Evolutionary conservation across 1,284 basidiomycete genomes (phyloP), one percentile per base, ranked within the genome.

Genomic region (Entoloma clypeatum): DNA sequence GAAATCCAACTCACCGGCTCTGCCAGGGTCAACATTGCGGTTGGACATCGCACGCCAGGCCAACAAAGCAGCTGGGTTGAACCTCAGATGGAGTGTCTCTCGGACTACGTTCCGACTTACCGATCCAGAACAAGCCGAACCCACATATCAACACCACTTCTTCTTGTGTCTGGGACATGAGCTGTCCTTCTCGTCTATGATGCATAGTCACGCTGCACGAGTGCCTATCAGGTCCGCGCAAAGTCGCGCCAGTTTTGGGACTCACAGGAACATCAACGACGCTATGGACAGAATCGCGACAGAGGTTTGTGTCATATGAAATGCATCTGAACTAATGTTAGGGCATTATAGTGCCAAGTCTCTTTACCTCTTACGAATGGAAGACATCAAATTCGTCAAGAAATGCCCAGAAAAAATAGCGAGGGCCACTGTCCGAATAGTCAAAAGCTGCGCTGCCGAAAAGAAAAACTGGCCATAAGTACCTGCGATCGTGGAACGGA

Each of bases 61-160:
- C 44, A 77, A 47, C 36, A 73, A 60, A 26, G 63, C 43, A 23
- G 68, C 74, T 76, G 31, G 33, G 38, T 27, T 13, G 38, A 41
- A 38, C 28, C 25, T 41, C 11, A 37, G 17, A n/a, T 42, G 35
- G 19, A 16, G 13, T 27, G 24, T 21, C 14, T n/a, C 11, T 19
- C 26, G 23, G 16, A 7, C 19, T 31, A 23, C 17, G 35, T 11
- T 21, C 18, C 10, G 41, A 64, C 76, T 56, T 56, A 86, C 84
- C 82, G 41, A 87, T 67, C 80, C 81, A 86, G 56, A 84, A 75
- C 44, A 86, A 61, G 7, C 78, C 84, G 39, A 86, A 72, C 4
- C 79, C 79, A 4, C 65, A 76, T 48, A 88, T 80, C 58, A 89
- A 58, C 16, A 82, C 64, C 59, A 77, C 69, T 54, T 89, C 83